Evolutionary conservation across 495 filamentous ascomycete species (phyloP).

Genomic region (Beverwykella pulmonaria): DNA sequence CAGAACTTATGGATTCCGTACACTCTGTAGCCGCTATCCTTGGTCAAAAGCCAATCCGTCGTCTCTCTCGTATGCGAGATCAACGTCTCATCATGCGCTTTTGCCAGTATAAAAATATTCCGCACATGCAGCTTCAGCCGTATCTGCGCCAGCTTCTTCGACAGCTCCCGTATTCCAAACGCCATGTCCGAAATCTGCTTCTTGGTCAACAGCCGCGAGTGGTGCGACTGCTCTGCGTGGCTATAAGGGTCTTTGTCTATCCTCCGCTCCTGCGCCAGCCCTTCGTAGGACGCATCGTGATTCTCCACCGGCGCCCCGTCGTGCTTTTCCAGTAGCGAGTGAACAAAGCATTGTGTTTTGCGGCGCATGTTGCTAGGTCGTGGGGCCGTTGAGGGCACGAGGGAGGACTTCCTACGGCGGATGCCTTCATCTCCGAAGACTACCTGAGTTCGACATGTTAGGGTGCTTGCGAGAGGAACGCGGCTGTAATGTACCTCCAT

Average conservation of each 20-base stretch:
- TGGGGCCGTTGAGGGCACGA: conserved; percentile 62
- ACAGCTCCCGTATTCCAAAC: conserved; percentile 87
- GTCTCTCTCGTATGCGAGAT: conserved; percentile 77
- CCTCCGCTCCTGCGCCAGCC: conserved; percentile 35
- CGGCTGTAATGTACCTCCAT: conserved; percentile 30
- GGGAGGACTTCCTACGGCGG: conserved; percentile 84
- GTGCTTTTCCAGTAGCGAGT: conserved; percentile 67
- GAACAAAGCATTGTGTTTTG: conserved; percentile 78
- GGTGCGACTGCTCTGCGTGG: conserved; percentile 30
- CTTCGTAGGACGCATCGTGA: conserved; percentile 37
- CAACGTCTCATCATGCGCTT: conserved; percentile 81
- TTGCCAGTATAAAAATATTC: conserved; percentile 85
- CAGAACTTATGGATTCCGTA: conserved; percentile 3
- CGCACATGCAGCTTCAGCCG: conserved; percentile 76
- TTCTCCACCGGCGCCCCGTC: conserved; percentile 23
- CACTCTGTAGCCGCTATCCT: conserved; percentile 48
- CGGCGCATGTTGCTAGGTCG: conserved; percentile 49
- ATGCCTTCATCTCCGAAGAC: conserved; percentile 69
- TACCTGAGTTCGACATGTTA: conserved; percentile 57
- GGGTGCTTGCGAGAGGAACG: neutral
- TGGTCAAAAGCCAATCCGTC: conserved; percentile 76
- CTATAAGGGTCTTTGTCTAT: conserved; percentile 44
- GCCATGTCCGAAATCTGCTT: conserved; percentile 94
- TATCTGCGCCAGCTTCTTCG: conserved; percentile 79
- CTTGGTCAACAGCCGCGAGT: conserved; percentile 80